These are phyloP conservation scores for Megacollybia marginata DNA, from an alignment of 768 basidiomycete genomes.

Conservation along the genomic window DNA sequence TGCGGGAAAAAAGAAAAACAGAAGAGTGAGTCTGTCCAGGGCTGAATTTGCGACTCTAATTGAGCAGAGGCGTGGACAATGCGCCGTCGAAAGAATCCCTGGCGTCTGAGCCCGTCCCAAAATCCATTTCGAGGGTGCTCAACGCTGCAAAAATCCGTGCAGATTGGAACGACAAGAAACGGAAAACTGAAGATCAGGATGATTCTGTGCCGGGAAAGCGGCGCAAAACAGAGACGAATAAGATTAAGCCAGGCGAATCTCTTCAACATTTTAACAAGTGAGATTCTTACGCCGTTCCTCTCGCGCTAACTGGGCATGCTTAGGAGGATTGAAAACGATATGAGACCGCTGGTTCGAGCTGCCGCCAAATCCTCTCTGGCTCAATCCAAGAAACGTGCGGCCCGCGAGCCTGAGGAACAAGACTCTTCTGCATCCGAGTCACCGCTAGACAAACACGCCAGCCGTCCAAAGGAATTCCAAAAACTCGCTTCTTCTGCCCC, in stretches of 20 bases:
- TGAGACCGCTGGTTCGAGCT: slow-evolving; percentile 55
- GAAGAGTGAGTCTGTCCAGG: slow-evolving; percentile 29
- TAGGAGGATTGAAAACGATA: slow-evolving; percentile 69
- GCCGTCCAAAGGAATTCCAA: slow-evolving; percentile 41
- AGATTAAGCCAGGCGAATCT: slow-evolving; percentile 61
- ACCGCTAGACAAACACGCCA: slow-evolving; percentile 17
- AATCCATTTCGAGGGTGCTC: slow-evolving; percentile 56
- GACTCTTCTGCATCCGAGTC: slow-evolving; percentile 9
- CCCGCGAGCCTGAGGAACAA: too few relatives aligned
- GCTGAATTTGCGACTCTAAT: background rate
- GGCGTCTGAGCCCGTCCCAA: slow-evolving; percentile 57
- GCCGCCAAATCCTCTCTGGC: slow-evolving; percentile 54
- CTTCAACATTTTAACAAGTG: slow-evolving; percentile 73
- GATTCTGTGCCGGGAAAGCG: slow-evolving; percentile 11
- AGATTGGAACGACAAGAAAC: slow-evolving; percentile 41
- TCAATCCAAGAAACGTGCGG: too few relatives aligned
- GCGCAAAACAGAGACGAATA: slow-evolving; percentile 16
- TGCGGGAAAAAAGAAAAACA: slow-evolving; percentile 33
- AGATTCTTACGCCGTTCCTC: slow-evolving; percentile 11
- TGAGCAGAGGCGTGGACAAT: background rate
- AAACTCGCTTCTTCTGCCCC: slow-evolving; percentile 46
- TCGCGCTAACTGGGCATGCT: background rate
- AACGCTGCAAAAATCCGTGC: slow-evolving; percentile 54
- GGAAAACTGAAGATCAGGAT: slow-evolving; percentile 25
- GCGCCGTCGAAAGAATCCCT: slow-evolving; percentile 23